These are phyloP conservation scores for Inga oerstediana DNA, from an alignment of 306 rosid species.

Conservation along the genomic window DNA sequence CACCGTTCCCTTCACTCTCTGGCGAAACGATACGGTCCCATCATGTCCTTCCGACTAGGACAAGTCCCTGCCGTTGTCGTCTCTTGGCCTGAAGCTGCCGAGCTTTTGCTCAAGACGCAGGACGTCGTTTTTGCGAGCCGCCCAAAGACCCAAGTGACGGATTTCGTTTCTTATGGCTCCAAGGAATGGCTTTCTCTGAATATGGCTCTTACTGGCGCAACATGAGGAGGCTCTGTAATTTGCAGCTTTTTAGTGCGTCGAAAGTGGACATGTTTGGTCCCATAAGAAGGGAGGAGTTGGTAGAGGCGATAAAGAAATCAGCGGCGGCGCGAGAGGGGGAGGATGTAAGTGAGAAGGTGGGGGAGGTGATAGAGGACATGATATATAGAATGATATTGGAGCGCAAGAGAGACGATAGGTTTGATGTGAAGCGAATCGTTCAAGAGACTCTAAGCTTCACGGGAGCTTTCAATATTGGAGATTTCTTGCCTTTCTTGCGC, in stretches of 20 bases:
- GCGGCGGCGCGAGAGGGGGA: neutral
- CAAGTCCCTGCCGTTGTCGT: neutral
- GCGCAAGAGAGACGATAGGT: no score
- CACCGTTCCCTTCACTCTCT: neutral
- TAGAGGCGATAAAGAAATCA: neutral
- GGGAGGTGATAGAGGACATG: neutral
- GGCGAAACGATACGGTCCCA: neutral
- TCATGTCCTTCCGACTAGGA: neutral
- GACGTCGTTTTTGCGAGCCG: constrained; percentile 14
- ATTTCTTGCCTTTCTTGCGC: constrained; percentile 13
- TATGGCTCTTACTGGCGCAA: constrained; percentile 39
- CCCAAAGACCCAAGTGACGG: neutral
- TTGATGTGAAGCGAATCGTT: no score
- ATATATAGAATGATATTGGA: no score
- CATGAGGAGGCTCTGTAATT: constrained; percentile 25
- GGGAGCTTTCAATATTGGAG: neutral
- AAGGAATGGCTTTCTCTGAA: neutral
- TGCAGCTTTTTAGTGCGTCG: constrained; percentile 16
- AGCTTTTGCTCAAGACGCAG: constrained; percentile 45
- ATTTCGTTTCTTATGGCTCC: neutral
- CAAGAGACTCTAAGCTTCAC: no score
- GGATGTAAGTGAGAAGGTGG: neutral
- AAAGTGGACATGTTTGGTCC: constrained; percentile 9
- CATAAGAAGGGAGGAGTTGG: neutral
- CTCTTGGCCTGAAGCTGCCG: constrained; percentile 8